phyloP scores from a whole-genome alignment of 768 basidiomycete species.

The Fomitopsis pulvina region DNA sequence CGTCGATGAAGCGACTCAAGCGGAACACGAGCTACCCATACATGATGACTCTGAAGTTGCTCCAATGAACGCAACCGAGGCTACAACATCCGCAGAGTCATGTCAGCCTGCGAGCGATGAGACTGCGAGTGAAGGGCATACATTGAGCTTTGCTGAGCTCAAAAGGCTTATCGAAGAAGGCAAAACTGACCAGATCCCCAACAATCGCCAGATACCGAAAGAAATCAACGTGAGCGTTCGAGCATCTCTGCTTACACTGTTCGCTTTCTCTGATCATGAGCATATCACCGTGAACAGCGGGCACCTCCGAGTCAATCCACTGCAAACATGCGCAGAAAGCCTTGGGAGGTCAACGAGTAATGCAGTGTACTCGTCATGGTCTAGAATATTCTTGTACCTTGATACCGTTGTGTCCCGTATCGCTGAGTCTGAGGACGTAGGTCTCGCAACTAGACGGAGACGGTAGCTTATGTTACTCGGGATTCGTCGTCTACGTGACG shows the following conservation, averaged over 20 bases:
- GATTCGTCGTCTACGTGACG: too few relatives aligned
- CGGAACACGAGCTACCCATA: neutral
- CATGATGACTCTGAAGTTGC: neutral
- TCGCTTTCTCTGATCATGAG: conserved; percentile 1
- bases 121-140: conserved; percentile 33
- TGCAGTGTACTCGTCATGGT: too few relatives aligned
- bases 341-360: conserved; percentile 47
- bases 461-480: too few relatives aligned
- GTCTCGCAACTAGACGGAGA: too few relatives aligned
- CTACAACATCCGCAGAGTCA: neutral
- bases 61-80: neutral
- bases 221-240: conserved; percentile 54
- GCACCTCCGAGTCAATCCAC: conserved; percentile 51
- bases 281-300: conserved; percentile 30
- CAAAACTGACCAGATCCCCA: conserved; percentile 66
- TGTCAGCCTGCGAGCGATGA: conserved; percentile 4
- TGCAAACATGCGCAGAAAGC: conserved; percentile 48
- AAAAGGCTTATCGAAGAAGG: conserved; percentile 68
- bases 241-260: neutral
- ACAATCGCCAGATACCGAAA: conserved; percentile 70
- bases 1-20: conserved; percentile 20
- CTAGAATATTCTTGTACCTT: too few relatives aligned
- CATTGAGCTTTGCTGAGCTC: conserved; percentile 61
- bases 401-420: too few relatives aligned
- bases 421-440: too few relatives aligned